phyloP scores from a whole-genome alignment of 1,284 basidiomycete genomes.

The Cronartium ribicola region DNA sequence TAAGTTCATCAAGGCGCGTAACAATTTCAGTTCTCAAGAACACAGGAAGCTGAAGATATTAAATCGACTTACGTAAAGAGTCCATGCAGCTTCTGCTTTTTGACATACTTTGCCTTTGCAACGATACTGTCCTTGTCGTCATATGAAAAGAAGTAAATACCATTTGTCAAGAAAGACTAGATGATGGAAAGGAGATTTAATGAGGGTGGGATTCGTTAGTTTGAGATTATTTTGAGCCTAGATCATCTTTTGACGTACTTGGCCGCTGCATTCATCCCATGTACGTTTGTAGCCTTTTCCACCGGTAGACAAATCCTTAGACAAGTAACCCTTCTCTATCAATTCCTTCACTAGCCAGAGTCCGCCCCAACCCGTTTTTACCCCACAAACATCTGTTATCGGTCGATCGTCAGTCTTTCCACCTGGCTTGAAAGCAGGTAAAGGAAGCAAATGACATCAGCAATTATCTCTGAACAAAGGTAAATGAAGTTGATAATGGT shows the following conservation, averaged over 20 bases:
- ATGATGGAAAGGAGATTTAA: not conserved
- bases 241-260: not conserved
- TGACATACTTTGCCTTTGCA: not conserved
- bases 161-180: conserved; percentile 8
- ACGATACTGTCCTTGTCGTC: conserved; percentile 2
- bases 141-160: conserved; percentile 1
- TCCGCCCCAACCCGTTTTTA: not conserved
- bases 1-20: not conserved
- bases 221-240: not conserved
- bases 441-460: not conserved
- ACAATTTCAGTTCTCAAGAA: not conserved
- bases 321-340: conserved; percentile 7
- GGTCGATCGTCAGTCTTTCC: not conserved
- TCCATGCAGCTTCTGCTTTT: not conserved
- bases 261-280: conserved; percentile 4
- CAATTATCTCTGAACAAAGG: not conserved
- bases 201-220: not conserved
- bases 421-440: not conserved
- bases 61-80: not conserved
- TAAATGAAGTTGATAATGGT: not conserved
- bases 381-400: not conserved
- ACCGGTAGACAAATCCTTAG: conserved; percentile 11
- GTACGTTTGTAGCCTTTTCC: conserved; percentile 11
- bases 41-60: not conserved
- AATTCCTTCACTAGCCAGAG: not conserved